phyloP scores from a whole-genome alignment of 176 grass and related monocot species.

The Elaeis guineensis region DNA sequence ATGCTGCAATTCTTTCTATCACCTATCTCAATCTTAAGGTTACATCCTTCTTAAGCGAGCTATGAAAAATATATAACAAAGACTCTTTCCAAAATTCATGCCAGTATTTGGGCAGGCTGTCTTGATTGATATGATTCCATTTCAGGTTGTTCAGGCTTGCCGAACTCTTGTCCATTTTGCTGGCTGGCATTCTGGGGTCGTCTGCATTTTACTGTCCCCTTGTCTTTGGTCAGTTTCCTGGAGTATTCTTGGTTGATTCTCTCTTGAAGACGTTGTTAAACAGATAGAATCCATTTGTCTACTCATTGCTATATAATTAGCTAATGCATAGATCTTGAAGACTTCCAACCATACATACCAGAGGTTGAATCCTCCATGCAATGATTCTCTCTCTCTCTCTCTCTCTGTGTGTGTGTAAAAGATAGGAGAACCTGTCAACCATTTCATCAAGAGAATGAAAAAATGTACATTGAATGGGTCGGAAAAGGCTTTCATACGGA shows the following conservation, averaged over 20 bases:
- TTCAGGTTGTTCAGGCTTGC: slow-evolving; percentile 2
- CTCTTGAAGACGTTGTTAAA: not conserved
- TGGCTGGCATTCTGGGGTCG: not conserved
- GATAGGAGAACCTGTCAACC: too few species aligned
- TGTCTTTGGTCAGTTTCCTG: not conserved
- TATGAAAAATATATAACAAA: not conserved
- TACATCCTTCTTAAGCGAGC: not conserved
- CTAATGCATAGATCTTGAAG: not conserved
- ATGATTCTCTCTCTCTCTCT: too few species aligned
- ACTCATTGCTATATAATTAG: not conserved
- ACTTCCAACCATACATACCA: not conserved
- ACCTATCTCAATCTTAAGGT: not conserved
- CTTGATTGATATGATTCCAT: not conserved
- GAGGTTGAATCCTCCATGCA: too few species aligned
- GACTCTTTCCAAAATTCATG: not conserved
- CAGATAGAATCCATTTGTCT: not conserved
- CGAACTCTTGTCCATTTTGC: not conserved
- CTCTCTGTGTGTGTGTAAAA: too few species aligned
- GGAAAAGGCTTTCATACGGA: too few species aligned
- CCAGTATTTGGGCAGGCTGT: not conserved
- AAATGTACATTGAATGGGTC: too few species aligned
- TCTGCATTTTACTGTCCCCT: slow-evolving; percentile 3
- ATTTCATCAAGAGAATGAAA: too few species aligned
- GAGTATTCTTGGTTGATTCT: not conserved
- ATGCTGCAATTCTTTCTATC: slow-evolving; percentile 1